Percentiles rank a stretch among this genome's conserved stretches.
These are phyloP conservation scores for Trichoderma sp. DNA, from an alignment of 2,329 filamentous ascomycete species.

Conservation along the genomic window DNA sequence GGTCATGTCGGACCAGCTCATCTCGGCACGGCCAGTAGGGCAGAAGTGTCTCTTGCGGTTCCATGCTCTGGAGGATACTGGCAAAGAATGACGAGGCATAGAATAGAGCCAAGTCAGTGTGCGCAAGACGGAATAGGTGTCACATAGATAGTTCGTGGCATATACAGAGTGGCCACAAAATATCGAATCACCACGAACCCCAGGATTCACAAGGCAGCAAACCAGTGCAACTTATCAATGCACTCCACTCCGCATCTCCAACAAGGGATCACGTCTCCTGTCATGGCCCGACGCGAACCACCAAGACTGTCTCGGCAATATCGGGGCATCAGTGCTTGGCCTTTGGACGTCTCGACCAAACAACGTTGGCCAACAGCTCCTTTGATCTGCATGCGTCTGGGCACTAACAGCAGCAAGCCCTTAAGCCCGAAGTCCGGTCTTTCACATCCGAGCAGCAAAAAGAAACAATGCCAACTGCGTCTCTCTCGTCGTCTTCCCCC, in stretches of 20 bases:
- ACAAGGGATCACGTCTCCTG: not conserved
- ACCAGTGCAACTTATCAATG: no score
- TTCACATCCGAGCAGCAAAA: no score
- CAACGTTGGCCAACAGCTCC: no score
- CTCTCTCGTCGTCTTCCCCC: not conserved
- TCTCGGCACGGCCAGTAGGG: constrained; percentile 63
- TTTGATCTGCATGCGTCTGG: not conserved
- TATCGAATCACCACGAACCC: no score
- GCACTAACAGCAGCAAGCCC: not conserved
- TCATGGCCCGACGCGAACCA: not conserved
- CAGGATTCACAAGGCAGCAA: no score
- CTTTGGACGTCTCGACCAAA: not conserved
- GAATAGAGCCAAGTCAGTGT: no score
- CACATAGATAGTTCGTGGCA: no score
- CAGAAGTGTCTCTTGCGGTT: constrained; percentile 61
- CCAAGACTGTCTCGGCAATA: not conserved
- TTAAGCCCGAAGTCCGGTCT: constrained; percentile 22
- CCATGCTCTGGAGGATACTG: constrained; percentile 36
- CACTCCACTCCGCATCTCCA: no score
- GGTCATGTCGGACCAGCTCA: constrained; percentile 68
- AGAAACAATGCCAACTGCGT: no score
- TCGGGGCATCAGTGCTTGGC: not conserved
- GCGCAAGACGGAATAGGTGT: no score
- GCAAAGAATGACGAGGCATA: not conserved
- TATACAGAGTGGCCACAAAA: no score